phyloP scores from a whole-genome alignment of 331 rosid species.

The Prunus yedoensis region DNA sequence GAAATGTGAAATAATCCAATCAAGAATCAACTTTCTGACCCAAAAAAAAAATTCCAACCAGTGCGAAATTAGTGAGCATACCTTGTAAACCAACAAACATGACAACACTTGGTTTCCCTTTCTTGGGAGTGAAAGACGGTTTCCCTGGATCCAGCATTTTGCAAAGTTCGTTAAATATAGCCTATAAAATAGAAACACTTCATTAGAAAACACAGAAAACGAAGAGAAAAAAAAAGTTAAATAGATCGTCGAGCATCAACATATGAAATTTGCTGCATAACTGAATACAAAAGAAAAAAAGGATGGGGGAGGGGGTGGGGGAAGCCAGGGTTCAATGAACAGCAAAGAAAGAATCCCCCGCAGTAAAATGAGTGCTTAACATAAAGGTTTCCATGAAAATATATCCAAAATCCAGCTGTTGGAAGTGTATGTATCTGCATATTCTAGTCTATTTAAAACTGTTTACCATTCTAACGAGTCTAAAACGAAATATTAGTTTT shows the following conservation, averaged over 20 bases:
- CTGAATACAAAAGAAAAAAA: neutral
- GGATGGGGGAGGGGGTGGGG: neutral
- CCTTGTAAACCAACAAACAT: constrained; percentile 97
- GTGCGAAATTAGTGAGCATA: constrained; percentile 19
- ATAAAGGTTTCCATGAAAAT: neutral
- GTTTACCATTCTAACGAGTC: too few species aligned
- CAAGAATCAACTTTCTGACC: neutral
- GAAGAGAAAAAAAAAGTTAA: constrained; percentile 5
- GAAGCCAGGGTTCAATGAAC: too few species aligned
- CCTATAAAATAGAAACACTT: constrained; percentile 43
- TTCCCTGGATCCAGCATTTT: constrained; percentile 85
- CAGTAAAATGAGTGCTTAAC: neutral
- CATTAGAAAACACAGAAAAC: constrained; percentile 18
- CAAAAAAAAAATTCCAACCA: too few species aligned
- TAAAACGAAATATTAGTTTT: neutral
- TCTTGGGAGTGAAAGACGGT: constrained; percentile 77
- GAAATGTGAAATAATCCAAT: neutral
- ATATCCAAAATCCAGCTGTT: neutral
- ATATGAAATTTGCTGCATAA: neutral
- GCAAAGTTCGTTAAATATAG: constrained; percentile 78
- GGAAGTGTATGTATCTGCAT: neutral
- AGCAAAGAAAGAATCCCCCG: neutral
- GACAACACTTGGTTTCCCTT: constrained; percentile 72
- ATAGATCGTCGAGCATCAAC: neutral
- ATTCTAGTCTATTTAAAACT: too few species aligned